phyloP scores from a whole-genome alignment of 2,329 filamentous ascomycete genomes.

The Stagonosporopsis tanaceti region DNA sequence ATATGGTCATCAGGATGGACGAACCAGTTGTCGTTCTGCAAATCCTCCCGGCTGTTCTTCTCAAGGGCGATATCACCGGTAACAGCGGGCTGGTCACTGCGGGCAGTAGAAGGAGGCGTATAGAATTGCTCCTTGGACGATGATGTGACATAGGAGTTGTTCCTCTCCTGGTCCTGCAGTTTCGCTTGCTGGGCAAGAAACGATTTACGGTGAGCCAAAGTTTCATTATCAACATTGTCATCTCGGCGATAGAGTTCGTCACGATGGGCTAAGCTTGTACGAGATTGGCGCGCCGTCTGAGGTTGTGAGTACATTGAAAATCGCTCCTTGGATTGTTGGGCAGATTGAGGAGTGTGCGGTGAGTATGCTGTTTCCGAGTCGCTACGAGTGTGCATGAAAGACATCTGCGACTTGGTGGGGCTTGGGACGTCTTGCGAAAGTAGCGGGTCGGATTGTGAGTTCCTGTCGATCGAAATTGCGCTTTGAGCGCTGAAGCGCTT shows the following conservation, averaged over 20 bases:
- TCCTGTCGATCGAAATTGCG: constrained; percentile 49
- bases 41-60: constrained; percentile 39
- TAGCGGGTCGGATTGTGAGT: constrained; percentile 41
- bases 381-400: constrained; percentile 83
- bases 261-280: constrained; percentile 47
- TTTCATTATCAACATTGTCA: constrained; percentile 38
- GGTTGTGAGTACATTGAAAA: constrained; percentile 55
- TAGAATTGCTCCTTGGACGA: constrained; percentile 45
- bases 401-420: constrained; percentile 62
- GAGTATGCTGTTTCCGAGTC: constrained; percentile 64
- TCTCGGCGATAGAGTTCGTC: constrained; percentile 40
- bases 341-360: constrained; percentile 59
- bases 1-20: constrained; percentile 42
- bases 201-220: constrained; percentile 44
- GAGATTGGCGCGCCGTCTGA: constrained; percentile 48
- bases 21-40: constrained; percentile 59
- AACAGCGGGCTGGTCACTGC: constrained; percentile 21
- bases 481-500: constrained; percentile 66
- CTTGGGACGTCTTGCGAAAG: constrained; percentile 40
- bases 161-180: constrained; percentile 42
- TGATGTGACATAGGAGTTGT: constrained; percentile 36
- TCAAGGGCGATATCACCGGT: constrained; percentile 43
- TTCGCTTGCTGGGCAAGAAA: constrained; percentile 45
- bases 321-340: constrained; percentile 61
- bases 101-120: constrained; percentile 36